These are phyloP conservation scores for Silene coronaria DNA, from an alignment of 179 eudicot genomes.

Conservation along the genomic window DNA sequence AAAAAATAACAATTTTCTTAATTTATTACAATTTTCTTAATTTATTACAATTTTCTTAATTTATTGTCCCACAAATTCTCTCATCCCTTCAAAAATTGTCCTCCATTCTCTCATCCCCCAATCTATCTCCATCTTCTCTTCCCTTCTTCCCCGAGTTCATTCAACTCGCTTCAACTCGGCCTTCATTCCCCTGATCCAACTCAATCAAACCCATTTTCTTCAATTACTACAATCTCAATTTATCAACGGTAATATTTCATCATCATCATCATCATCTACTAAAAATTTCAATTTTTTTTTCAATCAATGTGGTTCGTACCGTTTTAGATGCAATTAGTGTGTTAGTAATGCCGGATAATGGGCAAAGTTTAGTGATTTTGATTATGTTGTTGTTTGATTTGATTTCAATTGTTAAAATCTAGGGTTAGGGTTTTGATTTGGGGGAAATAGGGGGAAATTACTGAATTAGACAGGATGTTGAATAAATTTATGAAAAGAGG, in stretches of 20 bases:
- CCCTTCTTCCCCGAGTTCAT: constrained; percentile 8
- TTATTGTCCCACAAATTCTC: too few species aligned
- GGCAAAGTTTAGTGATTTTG: background rate
- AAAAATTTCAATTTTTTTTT: background rate
- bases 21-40: too few species aligned
- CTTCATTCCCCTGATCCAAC: constrained; percentile 3
- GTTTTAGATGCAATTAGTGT: constrained; percentile 19
- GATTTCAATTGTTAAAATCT: constrained; percentile 10
- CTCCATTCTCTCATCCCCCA: constrained; percentile 10
- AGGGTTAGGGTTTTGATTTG: constrained; percentile 16
- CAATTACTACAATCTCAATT: background rate
- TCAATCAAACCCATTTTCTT: background rate
- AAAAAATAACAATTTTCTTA: too few species aligned
- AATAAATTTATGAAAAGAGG: constrained; percentile 44
- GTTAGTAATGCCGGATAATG: constrained; percentile 16
- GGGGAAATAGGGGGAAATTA: background rate
- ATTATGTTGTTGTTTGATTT: constrained; percentile 13
- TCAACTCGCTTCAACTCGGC: constrained; percentile 12
- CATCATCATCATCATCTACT: background rate
- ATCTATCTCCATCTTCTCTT: constrained; percentile 1
- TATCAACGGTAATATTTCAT: constrained; percentile 16
- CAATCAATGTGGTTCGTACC: background rate
- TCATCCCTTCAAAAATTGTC: too few species aligned
- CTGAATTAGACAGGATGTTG: constrained; percentile 27
- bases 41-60: too few species aligned